Evolutionary conservation across 305 asterid genomes (phyloP).

Genomic region (Solanum aculeatissimum): DNA sequence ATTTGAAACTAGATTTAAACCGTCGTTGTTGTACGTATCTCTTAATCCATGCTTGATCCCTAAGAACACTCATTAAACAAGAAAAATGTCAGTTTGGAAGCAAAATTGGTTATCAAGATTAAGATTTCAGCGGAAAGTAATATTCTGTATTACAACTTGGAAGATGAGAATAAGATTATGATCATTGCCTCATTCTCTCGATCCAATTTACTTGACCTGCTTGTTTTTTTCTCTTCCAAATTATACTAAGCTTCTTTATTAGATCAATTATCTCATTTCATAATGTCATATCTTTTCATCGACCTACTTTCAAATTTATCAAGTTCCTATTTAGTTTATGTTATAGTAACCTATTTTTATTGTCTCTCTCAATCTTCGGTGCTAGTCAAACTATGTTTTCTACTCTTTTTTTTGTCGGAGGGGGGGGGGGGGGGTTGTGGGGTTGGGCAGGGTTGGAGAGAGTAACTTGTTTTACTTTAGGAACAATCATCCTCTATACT

Average conservation of each 20-base stretch:
- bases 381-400: not conserved
- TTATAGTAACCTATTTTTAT: not conserved
- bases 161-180: not conserved
- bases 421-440: no score
- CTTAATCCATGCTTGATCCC: not conserved
- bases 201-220: not conserved
- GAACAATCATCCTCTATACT: not conserved
- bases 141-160: not conserved
- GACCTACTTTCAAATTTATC: no score
- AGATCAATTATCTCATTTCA: not conserved
- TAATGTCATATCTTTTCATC: not conserved
- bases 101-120: not conserved
- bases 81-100: not conserved
- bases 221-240: not conserved
- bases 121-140: not conserved
- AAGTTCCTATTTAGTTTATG: not conserved
- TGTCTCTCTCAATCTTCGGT: not conserved
- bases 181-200: not conserved
- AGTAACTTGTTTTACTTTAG: not conserved
- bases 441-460: not conserved
- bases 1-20: conserved; percentile 26
- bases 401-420: not conserved
- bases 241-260: not conserved
- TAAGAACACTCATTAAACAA: not conserved
- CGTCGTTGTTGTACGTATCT: conserved; percentile 18